A percentile compares a stretch with the other conserved stretches of the same genome.
Conservation (phyloP, 225 moss, liverwort and hornwort genomes). For the Marchantia polymorpha region DNA sequence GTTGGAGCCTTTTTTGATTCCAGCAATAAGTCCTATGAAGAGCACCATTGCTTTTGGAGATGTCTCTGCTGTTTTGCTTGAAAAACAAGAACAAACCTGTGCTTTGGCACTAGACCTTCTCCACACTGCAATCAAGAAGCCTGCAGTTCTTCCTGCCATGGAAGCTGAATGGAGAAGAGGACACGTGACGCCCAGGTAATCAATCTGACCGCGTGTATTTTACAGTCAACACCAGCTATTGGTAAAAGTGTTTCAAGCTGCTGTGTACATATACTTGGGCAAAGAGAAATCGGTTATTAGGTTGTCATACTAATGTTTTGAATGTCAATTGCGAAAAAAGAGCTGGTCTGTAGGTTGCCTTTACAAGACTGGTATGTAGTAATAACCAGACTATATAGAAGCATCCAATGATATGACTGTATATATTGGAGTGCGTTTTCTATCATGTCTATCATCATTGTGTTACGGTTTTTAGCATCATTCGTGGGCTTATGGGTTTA, state of each 20-base stretch:
- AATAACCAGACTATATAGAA: too few species aligned
- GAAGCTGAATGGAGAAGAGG: slow-evolving; percentile 94
- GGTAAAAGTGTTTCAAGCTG: not conserved
- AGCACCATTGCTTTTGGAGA: slow-evolving; percentile 96
- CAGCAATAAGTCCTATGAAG: slow-evolving; percentile 83
- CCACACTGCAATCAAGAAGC: slow-evolving; percentile 69
- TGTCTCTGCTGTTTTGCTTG: slow-evolving; percentile 86
- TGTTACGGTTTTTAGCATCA: too few species aligned
- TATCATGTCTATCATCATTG: too few species aligned
- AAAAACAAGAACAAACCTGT: slow-evolving; percentile 84
- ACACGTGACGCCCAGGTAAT: slow-evolving; percentile 73
- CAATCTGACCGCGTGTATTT: not conserved
- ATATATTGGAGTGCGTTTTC: too few species aligned
- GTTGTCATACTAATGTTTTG: too few species aligned
- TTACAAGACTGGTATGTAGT: too few species aligned
- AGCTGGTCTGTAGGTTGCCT: too few species aligned
- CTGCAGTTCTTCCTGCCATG: slow-evolving; percentile 83
- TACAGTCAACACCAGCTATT: not conserved
- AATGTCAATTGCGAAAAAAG: too few species aligned
- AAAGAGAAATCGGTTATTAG: too few species aligned
- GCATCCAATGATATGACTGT: too few species aligned
- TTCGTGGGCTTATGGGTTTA: too few species aligned
- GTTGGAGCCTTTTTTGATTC: slow-evolving; percentile 87
- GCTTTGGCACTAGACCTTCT: slow-evolving; percentile 88
- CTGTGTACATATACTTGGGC: not conserved